These are phyloP conservation scores for Diaporthe vaccinii DNA, from an alignment of 2,329 filamentous ascomycete species.

Conservation along the genomic window DNA sequence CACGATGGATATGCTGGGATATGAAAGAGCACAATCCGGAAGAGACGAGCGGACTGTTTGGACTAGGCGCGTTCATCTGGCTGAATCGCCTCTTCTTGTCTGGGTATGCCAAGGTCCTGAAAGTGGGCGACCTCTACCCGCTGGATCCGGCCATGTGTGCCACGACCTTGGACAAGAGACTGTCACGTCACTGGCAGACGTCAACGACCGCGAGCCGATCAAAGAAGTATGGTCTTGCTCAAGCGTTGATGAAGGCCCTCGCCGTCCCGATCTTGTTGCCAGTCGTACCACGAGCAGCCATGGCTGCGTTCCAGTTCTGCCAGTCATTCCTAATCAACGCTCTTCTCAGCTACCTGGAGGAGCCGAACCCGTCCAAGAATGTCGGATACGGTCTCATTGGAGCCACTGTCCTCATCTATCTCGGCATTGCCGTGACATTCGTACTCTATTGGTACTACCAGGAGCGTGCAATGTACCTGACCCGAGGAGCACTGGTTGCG, in stretches of 20 bases:
- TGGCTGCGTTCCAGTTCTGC: slow-evolving; percentile 57
- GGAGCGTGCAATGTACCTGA: slow-evolving; percentile 38
- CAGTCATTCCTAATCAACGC: slow-evolving; percentile 60
- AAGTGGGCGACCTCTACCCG: slow-evolving; percentile 49
- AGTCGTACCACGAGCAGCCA: slow-evolving; percentile 52
- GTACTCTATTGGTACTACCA: slow-evolving; percentile 53
- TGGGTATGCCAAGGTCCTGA: slow-evolving; percentile 50
- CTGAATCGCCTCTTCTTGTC: slow-evolving; percentile 49
- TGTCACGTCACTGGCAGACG: slow-evolving; percentile 11
- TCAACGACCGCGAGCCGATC: slow-evolving; percentile 35
- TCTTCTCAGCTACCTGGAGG: slow-evolving; percentile 51
- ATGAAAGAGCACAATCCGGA: slow-evolving; percentile 54
- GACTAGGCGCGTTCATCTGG: slow-evolving; percentile 50
- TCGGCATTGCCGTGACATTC: slow-evolving; percentile 51
- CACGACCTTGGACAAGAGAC: slow-evolving; percentile 39
- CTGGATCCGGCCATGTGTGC: slow-evolving; percentile 46
- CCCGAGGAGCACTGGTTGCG: slow-evolving; percentile 48
- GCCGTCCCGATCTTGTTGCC: slow-evolving; percentile 51
- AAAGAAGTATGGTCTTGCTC: slow-evolving; percentile 47
- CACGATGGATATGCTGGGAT: slow-evolving; percentile 55
- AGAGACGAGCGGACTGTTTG: slow-evolving; percentile 49
- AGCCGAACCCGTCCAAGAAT: slow-evolving; percentile 43
- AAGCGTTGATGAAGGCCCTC: slow-evolving; percentile 49
- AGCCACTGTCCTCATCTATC: slow-evolving; percentile 49
- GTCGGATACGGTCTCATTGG: slow-evolving; percentile 52